Evolutionary conservation across 768 basidiomycete species (phyloP).

Genomic region (Boletus insuetus): DNA sequence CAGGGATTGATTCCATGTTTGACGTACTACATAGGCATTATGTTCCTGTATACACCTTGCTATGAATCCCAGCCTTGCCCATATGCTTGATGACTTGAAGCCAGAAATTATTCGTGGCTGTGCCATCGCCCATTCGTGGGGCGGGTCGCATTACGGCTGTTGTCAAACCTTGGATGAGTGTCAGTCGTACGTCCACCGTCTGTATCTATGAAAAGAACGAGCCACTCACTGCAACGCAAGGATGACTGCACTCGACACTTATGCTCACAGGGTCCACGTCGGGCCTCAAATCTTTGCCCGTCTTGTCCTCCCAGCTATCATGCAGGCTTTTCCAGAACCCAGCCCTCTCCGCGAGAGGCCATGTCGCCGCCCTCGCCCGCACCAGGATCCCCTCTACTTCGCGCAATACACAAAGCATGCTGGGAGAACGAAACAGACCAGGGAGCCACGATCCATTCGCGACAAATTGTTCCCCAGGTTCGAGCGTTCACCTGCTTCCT

Average conservation of each 20-base stretch:
- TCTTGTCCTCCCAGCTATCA: conserved; percentile 27
- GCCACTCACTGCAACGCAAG: conserved; percentile 34
- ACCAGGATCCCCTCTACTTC: conserved; percentile 4
- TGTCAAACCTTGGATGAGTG: conserved; percentile 18
- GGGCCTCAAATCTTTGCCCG: conserved; percentile 53
- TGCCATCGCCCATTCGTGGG: neutral
- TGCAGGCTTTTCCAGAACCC: conserved; percentile 27
- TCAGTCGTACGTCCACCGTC: conserved; percentile 39
- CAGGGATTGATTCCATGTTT: conserved; percentile 55
- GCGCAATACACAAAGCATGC: neutral
- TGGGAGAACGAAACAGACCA: conserved; percentile 1
- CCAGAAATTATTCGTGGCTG: neutral
- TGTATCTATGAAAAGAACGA: neutral
- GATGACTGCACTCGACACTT: conserved; percentile 70
- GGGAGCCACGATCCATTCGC: neutral
- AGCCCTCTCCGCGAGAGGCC: conserved; percentile 6
- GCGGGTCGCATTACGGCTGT: too few species aligned
- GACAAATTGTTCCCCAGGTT: neutral
- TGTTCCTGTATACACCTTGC: conserved; percentile 34
- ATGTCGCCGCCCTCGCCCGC: conserved; percentile 4
- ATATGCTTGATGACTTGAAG: too few species aligned
- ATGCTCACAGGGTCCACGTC: conserved; percentile 84
- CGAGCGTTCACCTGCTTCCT: neutral
- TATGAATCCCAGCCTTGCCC: conserved; percentile 39
- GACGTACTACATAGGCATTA: conserved; percentile 40